Evolutionary conservation across 129 eudicot species (phyloP).

Genomic region (Centaurea solstitialis): DNA sequence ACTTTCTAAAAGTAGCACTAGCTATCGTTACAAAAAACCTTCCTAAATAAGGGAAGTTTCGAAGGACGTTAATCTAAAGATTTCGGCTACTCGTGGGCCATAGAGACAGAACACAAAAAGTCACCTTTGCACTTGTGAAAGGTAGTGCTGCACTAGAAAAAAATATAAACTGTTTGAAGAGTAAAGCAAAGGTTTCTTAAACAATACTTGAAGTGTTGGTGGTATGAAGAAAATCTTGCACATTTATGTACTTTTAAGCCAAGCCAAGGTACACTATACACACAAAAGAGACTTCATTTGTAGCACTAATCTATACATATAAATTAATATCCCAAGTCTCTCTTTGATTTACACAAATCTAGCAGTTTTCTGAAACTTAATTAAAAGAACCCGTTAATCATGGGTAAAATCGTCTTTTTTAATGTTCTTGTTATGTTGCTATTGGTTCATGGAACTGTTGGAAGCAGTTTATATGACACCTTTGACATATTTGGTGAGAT

Average conservation of each 20-base stretch:
- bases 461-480: constrained; percentile 38
- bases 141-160: constrained; percentile 23
- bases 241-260: constrained; percentile 40
- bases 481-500: constrained; percentile 34
- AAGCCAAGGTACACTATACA: constrained; percentile 28
- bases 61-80: constrained; percentile 11
- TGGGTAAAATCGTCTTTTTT: constrained; percentile 54
- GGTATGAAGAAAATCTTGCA: constrained; percentile 33
- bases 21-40: neutral
- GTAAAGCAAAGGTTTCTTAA: constrained; percentile 46
- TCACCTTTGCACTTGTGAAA: constrained; percentile 21
- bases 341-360: constrained; percentile 52
- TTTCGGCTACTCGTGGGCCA: constrained; percentile 32
- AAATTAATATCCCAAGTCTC: constrained; percentile 41
- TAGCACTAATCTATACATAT: constrained; percentile 41
- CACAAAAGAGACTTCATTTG: neutral
- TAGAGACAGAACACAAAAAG: constrained; percentile 30
- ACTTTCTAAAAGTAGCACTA: neutral
- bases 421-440: constrained; percentile 44
- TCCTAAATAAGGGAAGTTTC: constrained; percentile 18
- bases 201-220: constrained; percentile 34
- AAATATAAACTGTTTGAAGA: constrained; percentile 26
- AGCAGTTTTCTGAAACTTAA: constrained; percentile 21
- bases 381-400: constrained; percentile 34
- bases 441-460: constrained; percentile 41